Conservation (phyloP, 208 protist genomes). For the Sergeia podlipaevii region DNA sequence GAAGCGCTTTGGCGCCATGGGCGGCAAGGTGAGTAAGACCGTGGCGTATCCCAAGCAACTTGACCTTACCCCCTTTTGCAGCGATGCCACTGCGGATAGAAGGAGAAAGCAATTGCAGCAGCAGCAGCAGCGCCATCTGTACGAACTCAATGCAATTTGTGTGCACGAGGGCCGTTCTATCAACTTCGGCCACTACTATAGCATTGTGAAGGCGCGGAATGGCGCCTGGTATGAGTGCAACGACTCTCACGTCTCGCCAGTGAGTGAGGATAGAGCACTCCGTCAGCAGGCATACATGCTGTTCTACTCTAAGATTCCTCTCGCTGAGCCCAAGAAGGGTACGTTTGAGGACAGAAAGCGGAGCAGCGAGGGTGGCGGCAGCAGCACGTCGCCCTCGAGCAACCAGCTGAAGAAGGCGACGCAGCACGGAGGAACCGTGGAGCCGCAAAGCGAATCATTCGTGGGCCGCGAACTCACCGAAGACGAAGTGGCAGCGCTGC, state of each 20-base stretch:
- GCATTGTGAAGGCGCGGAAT: constrained; percentile 72
- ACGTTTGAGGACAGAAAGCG: background rate
- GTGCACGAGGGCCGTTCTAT: constrained; percentile 83
- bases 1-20: constrained; percentile 79
- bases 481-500: constrained; percentile 20
- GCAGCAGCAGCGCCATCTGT: constrained; percentile 17
- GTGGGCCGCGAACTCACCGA: constrained; percentile 27
- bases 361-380: background rate
- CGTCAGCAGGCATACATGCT: constrained; percentile 87
- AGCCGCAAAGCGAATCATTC: constrained; percentile 4
- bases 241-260: constrained; percentile 59
- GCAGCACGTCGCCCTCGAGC: background rate
- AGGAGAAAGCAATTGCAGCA: background rate
- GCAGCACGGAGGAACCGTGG: background rate
- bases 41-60: constrained; percentile 61
- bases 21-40: constrained; percentile 63
- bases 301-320: constrained; percentile 68
- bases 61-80: constrained; percentile 63
- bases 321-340: background rate
- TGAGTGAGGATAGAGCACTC: constrained; percentile 63
- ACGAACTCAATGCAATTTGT: constrained; percentile 87
- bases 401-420: background rate
- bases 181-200: constrained; percentile 91
- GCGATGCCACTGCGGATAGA: background rate
- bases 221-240: constrained; percentile 88